These are phyloP conservation scores for Leptographium radiaticola DNA, from an alignment of 2,329 filamentous ascomycete genomes.

Conservation along the genomic window DNA sequence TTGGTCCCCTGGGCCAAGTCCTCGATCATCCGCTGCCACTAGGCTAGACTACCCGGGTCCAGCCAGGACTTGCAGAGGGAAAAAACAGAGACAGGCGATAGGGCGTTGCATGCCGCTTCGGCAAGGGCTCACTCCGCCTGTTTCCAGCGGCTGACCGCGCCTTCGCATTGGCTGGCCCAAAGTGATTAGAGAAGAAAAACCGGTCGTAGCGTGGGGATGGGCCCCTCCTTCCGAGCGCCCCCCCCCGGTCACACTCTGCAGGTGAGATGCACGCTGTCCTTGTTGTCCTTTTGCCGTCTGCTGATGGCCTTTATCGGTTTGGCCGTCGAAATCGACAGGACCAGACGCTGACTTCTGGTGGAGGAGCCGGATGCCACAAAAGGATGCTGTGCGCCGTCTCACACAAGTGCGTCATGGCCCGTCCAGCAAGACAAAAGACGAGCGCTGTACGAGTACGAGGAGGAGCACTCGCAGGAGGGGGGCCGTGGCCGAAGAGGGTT, in stretches of 20 bases:
- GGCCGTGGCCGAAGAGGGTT: not conserved
- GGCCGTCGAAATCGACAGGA: no score
- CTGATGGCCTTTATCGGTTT: no score
- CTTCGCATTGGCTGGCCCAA: slow-evolving; percentile 39
- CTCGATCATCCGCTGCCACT: not conserved
- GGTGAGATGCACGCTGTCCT: not conserved
- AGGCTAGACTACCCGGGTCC: not conserved
- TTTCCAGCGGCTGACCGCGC: slow-evolving; percentile 29
- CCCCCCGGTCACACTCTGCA: not conserved
- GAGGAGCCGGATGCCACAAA: no score
- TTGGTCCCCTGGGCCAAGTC: not conserved
- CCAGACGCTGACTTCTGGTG: no score
- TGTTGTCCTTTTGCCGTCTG: no score
- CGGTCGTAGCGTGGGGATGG: not conserved
- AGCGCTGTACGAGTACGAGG: not conserved
- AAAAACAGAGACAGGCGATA: not conserved
- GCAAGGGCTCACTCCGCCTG: slow-evolving; percentile 13
- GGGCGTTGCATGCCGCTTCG: no score
- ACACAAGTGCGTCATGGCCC: no score
- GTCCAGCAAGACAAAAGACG: not conserved
- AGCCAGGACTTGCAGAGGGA: not conserved
- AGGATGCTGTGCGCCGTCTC: no score
- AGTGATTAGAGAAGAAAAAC: not conserved
- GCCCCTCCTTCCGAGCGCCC: no score
- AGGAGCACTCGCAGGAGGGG: not conserved